Base-by-base conservation (phyloP, 768 basidiomycete genomes). In the Lepiota brunneoincarnata region DNA sequence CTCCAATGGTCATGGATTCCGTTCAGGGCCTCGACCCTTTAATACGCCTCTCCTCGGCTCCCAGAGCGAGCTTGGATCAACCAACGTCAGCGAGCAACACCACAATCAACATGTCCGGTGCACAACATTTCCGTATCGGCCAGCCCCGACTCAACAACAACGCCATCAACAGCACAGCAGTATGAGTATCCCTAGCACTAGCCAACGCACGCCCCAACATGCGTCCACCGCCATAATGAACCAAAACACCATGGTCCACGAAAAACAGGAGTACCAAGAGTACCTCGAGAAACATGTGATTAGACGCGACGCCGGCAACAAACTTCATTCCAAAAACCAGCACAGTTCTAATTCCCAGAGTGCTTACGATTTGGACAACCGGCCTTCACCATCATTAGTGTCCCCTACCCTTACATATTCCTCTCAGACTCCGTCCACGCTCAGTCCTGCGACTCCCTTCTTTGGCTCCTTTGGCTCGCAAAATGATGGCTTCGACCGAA, bases 391-490 rank as follows among this genome's bases (percentile, higher is more conserved):
- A 1, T 72, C 78, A 37, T 70, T 84, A 49, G 76, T 86, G 21
- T 87, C 86, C 3, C 86, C 86, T 9, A 79, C 86, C 6, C 73
- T 88, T 55, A 87, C 83, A 14, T 88, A 83, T 61, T 82, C 83
- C n/a, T 82, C 75, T 38, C 83, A 76, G 53, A 75, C 85, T 23
- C 80, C 84, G 14, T 81, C 83, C 36, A 86, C 83, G 24, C 73
- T 87, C 51, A 87, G 86, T 63, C 86, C 86, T 15, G 79, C 84
- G 10, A 88, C 86, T 10, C 86, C 86, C 10, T 88, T 86, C 70
- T 83, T 87, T 67, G 79, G 80, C 23, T 79, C 81, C 6, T 86
- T 87, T 63, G 67, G 64, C 54, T 67, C 58, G 48, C 64, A 69
- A 42, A 52, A 55, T 23, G 72, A 73, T 15, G 66, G 63, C 11